A percentile compares a stretch with the other conserved stretches of the same genome.
phyloP scores from a whole-genome alignment of 2,329 filamentous ascomycete genomes.

The Triangularia verruculosa region DNA sequence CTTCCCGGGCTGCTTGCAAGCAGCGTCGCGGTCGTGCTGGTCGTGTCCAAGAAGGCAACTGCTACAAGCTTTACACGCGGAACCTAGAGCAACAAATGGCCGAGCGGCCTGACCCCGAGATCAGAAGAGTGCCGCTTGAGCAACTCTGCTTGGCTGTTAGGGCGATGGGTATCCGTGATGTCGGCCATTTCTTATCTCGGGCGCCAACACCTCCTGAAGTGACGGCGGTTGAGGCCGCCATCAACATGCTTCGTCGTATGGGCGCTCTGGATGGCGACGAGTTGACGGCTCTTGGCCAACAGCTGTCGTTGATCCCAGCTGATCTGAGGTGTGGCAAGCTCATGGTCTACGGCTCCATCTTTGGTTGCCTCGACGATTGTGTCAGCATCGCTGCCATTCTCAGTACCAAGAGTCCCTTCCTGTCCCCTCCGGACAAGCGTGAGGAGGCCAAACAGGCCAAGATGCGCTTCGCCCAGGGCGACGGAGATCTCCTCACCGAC shows the following conservation, averaged over 20 bases:
- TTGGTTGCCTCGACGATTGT: constrained; percentile 85
- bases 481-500: constrained; percentile 88
- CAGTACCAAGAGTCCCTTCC: constrained; percentile 83
- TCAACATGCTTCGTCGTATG: constrained; percentile 76
- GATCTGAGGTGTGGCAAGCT: constrained; percentile 91
- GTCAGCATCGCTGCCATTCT: constrained; percentile 88
- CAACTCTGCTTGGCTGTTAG: constrained; percentile 92
- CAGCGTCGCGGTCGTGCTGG: constrained; percentile 91
- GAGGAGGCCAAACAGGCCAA: constrained; percentile 78
- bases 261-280: constrained; percentile 83
- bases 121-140: constrained; percentile 86
- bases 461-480: constrained; percentile 67
- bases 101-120: constrained; percentile 87
- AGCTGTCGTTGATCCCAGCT: constrained; percentile 92
- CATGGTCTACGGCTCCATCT: constrained; percentile 91
- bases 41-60: constrained; percentile 83
- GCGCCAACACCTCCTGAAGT: constrained; percentile 87
- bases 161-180: constrained; percentile 86
- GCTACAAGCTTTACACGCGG: constrained; percentile 92
- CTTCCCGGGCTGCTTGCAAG: constrained; percentile 88
- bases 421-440: constrained; percentile 77
- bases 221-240: constrained; percentile 79
- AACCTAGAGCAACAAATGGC: constrained; percentile 84
- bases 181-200: constrained; percentile 75
- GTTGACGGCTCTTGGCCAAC: constrained; percentile 84